Conservation (phyloP, 2,329 filamentous ascomycete species). For the Fusarium coicis region DNA sequence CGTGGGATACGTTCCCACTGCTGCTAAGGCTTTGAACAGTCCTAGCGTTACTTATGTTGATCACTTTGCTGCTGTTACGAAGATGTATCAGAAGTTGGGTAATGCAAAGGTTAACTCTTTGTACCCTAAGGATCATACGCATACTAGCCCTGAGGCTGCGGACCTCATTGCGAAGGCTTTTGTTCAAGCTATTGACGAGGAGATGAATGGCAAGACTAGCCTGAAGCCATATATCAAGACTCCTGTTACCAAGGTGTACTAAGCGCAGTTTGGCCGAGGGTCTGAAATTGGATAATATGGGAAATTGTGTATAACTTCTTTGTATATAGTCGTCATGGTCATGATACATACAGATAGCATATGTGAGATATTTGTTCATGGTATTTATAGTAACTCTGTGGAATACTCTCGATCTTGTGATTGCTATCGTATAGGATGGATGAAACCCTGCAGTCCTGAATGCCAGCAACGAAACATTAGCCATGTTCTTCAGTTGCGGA, state of each 20-base stretch:
- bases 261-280: neutral
- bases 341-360: neutral
- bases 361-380: neutral
- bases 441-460: no score
- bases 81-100: slow-evolving; percentile 63
- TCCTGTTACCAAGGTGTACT: slow-evolving; percentile 40
- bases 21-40: slow-evolving; percentile 50
- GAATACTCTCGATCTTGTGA: accelerated
- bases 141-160: slow-evolving; percentile 67
- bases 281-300: accelerated
- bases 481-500: slow-evolving; percentile 11
- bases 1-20: slow-evolving; percentile 62
- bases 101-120: slow-evolving; percentile 60
- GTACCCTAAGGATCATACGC: slow-evolving; percentile 71
- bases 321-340: neutral
- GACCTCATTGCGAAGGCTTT: slow-evolving; percentile 67
- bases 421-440: accelerated
- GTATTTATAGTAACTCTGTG: accelerated
- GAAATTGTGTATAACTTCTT: neutral
- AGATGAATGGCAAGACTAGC: slow-evolving; percentile 45
- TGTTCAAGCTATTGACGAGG: slow-evolving; percentile 47
- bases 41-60: slow-evolving; percentile 65
- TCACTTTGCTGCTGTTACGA: slow-evolving; percentile 68
- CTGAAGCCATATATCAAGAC: slow-evolving; percentile 43
- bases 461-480: no score